Conservation (phyloP, 1,284 basidiomycete species). For the Neotropicomus parvogracilis region DNA sequence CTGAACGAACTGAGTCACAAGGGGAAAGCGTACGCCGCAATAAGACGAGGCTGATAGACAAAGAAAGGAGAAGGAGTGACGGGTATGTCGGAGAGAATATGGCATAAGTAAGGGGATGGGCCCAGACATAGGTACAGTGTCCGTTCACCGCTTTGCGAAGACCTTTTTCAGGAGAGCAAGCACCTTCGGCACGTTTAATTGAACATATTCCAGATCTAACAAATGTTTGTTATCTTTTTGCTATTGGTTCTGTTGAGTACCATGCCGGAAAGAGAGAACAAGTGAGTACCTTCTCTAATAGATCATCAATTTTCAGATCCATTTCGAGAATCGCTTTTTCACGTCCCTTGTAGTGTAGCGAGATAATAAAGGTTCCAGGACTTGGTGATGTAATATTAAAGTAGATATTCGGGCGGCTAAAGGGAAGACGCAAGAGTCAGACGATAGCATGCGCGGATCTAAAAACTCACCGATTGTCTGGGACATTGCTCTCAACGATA, state of each 20-base stretch:
- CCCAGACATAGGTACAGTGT: constrained; percentile 28
- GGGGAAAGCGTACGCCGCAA: constrained; percentile 16
- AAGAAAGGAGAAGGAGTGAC: constrained; percentile 19
- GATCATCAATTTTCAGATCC: constrained; percentile 99
- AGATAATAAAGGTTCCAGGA: constrained; percentile 98
- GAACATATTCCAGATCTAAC: constrained; percentile 95
- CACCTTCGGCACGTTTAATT: constrained; percentile 94
- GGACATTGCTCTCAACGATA: constrained; percentile 97
- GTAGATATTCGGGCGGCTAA: constrained; percentile 92
- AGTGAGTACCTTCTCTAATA: constrained; percentile 83
- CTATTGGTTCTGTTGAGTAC: constrained; percentile 41
- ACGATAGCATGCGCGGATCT: neutral
- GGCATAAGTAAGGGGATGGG: constrained; percentile 31
- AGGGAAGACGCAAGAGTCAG: constrained; percentile 3
- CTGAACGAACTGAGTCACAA: constrained; percentile 28
- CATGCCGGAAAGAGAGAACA: neutral
- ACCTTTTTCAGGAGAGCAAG: constrained; percentile 89
- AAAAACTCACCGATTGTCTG: constrained; percentile 82
- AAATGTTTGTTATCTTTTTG: constrained; percentile 98
- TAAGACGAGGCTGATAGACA: constrained; percentile 18
- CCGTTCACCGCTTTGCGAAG: constrained; percentile 73
- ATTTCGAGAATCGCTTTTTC: constrained; percentile 99
- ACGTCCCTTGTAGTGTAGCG: constrained; percentile 97
- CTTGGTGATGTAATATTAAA: constrained; percentile 98
- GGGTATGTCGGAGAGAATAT: constrained; percentile 32